Evolutionary conservation across 2,329 filamentous ascomycete genomes (phyloP), one percentile per base, ranked within the genome.

Genomic region (Neophaeococcomyces aloes): DNA sequence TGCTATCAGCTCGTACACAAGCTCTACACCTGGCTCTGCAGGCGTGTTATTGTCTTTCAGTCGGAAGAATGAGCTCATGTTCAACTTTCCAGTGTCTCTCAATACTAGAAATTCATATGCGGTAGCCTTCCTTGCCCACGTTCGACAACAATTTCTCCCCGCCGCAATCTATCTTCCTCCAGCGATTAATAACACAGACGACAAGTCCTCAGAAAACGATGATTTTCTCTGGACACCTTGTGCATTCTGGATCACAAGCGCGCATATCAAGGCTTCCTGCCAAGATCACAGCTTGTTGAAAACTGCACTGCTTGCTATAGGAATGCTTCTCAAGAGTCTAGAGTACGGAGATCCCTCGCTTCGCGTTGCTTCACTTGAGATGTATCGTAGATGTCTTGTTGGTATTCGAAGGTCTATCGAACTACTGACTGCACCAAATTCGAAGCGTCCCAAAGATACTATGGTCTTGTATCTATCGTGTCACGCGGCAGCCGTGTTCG

Each of bases 401-500:
- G 30, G 32, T 10, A 42, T 44, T 13, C 21, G 46, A 21, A 38
- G 18, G 25, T 21, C 17, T n/a, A n/a, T 48, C 23, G 38, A 37
- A n/a, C 37, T 32, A 7, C 18, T 48, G 31, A 17, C 35, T 11
- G n/a, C 14, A 23, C 31, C 29, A 10, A 30, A 27, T 6, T 6
- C 21, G 7, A 35, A 34, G 15, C 17, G 29, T 11, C 17, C 34
- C 3, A 45, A 34, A 11, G 32, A 42, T 15, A 11, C 32, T 21
- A 37, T 46, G 15, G 18, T 39, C 13, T 25, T 42, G 27, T 36
- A 46, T 18, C 29, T 46, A 13, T 31, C 46, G 3, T 48, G 46
- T 27, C 46, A 46, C 38, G 46, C 31, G 25, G 46, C 46, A 8
- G 42, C 46, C 4, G 39, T 48, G 38, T 48, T 30, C 29, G 46